A percentile compares a stretch with the other conserved stretches of the same genome.
Evolutionary conservation across 805 yeast genomes (phyloP).

Genomic region (Metschnikowia continentalis): DNA sequence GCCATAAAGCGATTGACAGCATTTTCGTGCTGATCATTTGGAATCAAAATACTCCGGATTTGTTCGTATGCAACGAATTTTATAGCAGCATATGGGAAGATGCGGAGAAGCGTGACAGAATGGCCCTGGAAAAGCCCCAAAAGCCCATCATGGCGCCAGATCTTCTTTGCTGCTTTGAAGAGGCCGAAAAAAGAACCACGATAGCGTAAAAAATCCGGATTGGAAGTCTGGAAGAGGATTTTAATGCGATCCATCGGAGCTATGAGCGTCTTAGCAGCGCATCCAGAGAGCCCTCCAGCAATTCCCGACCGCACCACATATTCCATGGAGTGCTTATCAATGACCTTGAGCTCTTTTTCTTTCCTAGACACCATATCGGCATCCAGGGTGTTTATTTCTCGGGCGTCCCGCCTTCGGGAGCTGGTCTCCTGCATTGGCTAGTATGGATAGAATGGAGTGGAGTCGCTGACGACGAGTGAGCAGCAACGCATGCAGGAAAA

Average conservation of each 20-base stretch:
- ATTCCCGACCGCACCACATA: constrained; percentile 80
- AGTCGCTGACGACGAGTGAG: neutral
- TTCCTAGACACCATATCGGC: no score
- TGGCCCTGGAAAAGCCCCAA: constrained; percentile 91
- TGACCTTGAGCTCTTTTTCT: constrained; percentile 19
- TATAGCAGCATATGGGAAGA: constrained; percentile 95
- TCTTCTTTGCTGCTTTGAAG: constrained; percentile 63
- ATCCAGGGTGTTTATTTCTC: no score
- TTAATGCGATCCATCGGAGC: constrained; percentile 96
- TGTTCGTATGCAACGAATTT: constrained; percentile 97
- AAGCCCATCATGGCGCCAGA: constrained; percentile 65
- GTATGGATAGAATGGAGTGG: neutral
- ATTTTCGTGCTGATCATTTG: constrained; percentile 70
- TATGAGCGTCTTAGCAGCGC: constrained; percentile 90
- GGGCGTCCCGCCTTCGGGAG: neutral
- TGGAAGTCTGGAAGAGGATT: constrained; percentile 90
- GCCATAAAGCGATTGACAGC: constrained; percentile 75
- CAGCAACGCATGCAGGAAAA: constrained; percentile 2
- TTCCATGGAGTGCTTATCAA: constrained; percentile 68
- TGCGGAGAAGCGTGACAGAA: constrained; percentile 83
- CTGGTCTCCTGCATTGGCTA: constrained; percentile 1
- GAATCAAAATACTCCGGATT: constrained; percentile 73
- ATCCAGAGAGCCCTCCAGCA: constrained; percentile 95
- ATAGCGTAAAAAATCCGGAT: constrained; percentile 78
- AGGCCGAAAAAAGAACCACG: constrained; percentile 80